Evolutionary conservation across 2,329 filamentous ascomycete genomes (phyloP).

Genomic region (Myotisia sp.): DNA sequence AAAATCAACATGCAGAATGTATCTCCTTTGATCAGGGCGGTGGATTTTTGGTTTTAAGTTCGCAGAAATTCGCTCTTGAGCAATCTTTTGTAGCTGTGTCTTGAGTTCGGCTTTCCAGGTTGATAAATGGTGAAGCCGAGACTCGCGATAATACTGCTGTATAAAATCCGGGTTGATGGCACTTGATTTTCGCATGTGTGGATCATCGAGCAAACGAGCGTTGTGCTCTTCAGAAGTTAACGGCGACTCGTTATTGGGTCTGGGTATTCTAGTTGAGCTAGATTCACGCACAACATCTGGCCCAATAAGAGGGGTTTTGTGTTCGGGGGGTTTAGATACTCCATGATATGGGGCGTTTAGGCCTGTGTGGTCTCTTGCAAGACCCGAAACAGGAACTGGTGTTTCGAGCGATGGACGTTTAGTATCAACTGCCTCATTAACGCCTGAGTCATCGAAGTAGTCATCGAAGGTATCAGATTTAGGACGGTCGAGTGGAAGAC

Average conservation of each 20-base stretch:
- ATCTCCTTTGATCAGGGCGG: constrained; percentile 53
- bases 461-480: neutral
- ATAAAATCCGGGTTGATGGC: constrained; percentile 88
- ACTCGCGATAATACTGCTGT: constrained; percentile 89
- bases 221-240: constrained; percentile 91
- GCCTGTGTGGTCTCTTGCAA: neutral
- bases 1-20: constrained; percentile 92
- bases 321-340: neutral
- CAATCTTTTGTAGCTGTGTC: constrained; percentile 66
- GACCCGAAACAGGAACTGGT: too few relatives aligned
- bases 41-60: constrained; percentile 37
- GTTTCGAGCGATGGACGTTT: neutral
- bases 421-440: neutral
- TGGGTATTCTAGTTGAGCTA: neutral
- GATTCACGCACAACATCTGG: neutral
- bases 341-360: neutral
- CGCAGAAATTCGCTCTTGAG: constrained; percentile 49
- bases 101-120: constrained; percentile 96
- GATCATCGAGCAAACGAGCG: constrained; percentile 66
- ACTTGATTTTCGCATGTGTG: constrained; percentile 72
- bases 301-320: neutral
- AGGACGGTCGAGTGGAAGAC: neutral
- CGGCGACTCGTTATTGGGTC: neutral
- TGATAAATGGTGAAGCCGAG: constrained; percentile 83
- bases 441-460: neutral